Conservation (phyloP, 164 flowering plant genomes). For the Vitis cinerea region DNA sequence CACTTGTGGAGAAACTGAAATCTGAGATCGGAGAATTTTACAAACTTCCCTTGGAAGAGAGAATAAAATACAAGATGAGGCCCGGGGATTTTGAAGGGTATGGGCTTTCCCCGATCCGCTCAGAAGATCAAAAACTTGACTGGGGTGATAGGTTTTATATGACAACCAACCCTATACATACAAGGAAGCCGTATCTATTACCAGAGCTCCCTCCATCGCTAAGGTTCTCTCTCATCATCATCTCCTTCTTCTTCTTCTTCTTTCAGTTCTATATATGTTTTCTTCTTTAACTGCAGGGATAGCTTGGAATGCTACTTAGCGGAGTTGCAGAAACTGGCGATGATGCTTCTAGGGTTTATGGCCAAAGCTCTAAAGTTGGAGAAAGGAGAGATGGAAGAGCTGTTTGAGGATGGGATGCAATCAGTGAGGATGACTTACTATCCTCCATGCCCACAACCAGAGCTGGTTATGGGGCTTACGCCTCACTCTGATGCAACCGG, state of each 20-base stretch:
- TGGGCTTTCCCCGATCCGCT: constrained; percentile 22
- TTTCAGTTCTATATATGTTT: too few relatives aligned
- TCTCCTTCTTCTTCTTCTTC: background rate
- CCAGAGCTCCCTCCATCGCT: constrained; percentile 35
- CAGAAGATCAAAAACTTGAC: constrained; percentile 19
- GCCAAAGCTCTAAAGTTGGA: constrained; percentile 28
- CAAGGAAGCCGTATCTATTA: constrained; percentile 24
- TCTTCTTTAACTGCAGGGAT: constrained; percentile 11
- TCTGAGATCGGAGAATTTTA: constrained; percentile 29
- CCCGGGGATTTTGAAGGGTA: constrained; percentile 40
- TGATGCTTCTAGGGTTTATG: constrained; percentile 16
- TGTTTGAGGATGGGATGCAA: constrained; percentile 40
- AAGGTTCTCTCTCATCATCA: constrained; percentile 10
- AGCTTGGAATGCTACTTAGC: constrained; percentile 22
- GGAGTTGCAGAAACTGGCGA: constrained; percentile 23
- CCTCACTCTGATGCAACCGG: constrained; percentile 39
- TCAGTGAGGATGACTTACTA: constrained; percentile 40
- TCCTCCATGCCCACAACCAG: constrained; percentile 48
- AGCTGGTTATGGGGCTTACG: constrained; percentile 30
- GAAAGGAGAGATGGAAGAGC: constrained; percentile 14
- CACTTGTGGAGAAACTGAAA: constrained; percentile 32
- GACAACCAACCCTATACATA: constrained; percentile 16
- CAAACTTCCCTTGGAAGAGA: constrained; percentile 40
- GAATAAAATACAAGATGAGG: constrained; percentile 24
- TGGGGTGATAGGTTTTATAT: constrained; percentile 23